Percentiles rank a stretch among this genome's conserved stretches.
Evolutionary conservation across 2,329 filamentous ascomycete genomes (phyloP).

Genomic region (Helicocarpus griseus): DNA sequence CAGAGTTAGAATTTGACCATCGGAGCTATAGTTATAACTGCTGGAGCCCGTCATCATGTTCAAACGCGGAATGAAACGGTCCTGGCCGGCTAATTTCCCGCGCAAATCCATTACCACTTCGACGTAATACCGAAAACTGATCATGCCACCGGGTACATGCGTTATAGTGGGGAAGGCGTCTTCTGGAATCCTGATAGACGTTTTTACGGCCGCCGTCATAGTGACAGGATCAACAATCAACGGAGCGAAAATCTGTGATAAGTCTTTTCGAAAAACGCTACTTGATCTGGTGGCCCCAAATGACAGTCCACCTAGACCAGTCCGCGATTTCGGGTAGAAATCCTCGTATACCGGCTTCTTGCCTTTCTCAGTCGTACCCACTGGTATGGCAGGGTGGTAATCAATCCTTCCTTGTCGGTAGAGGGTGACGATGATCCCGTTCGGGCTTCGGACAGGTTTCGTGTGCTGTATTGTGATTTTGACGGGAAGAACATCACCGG

Average conservation of each 20-base stretch:
- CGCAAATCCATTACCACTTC: constrained; percentile 90
- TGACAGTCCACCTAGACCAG: constrained; percentile 76
- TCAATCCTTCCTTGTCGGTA: constrained; percentile 89
- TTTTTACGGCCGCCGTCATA: constrained; percentile 68
- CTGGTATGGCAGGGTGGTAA: constrained; percentile 54
- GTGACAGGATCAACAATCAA: constrained; percentile 77
- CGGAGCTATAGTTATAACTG: constrained; percentile 35
- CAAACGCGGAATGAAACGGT: constrained; percentile 51
- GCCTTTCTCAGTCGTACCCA: constrained; percentile 53
- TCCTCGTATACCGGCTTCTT: constrained; percentile 68
- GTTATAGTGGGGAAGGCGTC: constrained; percentile 88
- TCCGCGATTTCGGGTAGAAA: constrained; percentile 77
- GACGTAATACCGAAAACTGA: constrained; percentile 87
- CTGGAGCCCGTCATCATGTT: constrained; percentile 40
- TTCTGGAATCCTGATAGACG: constrained; percentile 76
- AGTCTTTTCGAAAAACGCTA: constrained; percentile 90
- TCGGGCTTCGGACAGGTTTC: constrained; percentile 80
- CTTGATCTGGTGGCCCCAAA: constrained; percentile 77
- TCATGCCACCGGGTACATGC: constrained; percentile 83
- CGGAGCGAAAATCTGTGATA: constrained; percentile 79
- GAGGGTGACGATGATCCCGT: constrained; percentile 84
- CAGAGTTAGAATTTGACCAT: constrained; percentile 25
- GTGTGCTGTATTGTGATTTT: constrained; percentile 78
- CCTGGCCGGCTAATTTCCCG: constrained; percentile 69
- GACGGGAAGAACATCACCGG: constrained; percentile 73